Base-by-base conservation (phyloP, 345 rosid genomes). In the Diplotaxis tenuifolia region DNA sequence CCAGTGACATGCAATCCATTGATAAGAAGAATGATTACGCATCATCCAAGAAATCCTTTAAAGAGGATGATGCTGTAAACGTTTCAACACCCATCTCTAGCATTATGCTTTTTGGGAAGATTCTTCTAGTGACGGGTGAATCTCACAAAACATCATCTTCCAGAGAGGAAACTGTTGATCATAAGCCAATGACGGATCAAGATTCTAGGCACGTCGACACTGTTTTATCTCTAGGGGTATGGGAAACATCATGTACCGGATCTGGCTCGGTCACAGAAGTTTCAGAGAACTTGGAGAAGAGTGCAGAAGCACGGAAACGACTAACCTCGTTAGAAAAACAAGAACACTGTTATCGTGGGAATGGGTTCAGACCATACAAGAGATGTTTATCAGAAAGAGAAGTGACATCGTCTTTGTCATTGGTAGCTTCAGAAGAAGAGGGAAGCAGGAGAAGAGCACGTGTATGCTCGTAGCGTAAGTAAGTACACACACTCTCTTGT, bases 311-410 rank as follows among this genome's bases (percentile, higher is more conserved):
- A 23, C 23, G 73, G 45, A 74, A 36, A 56, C 73, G 14, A 11
- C 4, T 62, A 53, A 47, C 27, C 68, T 57, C 61, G 10, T 54
- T 71, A 68, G 55, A 53, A 65, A 54, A 61, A 12, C 12, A 16
- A 65, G 63, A 28, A n/a, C 42, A 62, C 3, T 60, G 36, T 4
- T 67, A 71, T 58, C 18, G 3, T 36, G 28, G 18, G 4, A 81
- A 67, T 69, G 92, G 91, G 31, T 87, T 86, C 59, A 85, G 83
- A 40, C 89, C 91, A n/a, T 85, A 85, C 79, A 89, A 87, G 83
- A 86, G 97, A 79, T 89, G 93, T 75, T 73, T 83, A 16, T 82
- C 79, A 1, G 89, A 84, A 45, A 77, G 83, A 74, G 89, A 89
- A 27, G 50, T 76, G 28, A 81, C 78, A 14, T 87, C 86, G 2